Evolutionary conservation across 768 basidiomycete genomes (phyloP).

Genomic region (Nidularia sp.): DNA sequence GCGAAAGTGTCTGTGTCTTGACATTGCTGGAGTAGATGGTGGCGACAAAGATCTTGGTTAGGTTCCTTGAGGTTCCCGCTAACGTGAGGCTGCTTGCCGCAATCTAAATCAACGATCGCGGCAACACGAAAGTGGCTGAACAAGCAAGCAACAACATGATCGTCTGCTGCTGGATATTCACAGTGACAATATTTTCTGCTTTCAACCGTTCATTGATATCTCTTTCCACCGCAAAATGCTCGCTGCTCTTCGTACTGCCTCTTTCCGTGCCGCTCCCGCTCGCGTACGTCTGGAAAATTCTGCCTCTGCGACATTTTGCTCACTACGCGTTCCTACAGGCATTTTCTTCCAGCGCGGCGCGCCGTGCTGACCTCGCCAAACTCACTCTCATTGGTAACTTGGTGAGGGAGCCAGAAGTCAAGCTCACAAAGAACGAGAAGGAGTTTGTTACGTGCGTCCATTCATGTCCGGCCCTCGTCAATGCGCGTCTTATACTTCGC

Average conservation of each 20-base stretch:
- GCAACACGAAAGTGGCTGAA: constrained; percentile 1
- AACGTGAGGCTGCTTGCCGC: constrained; percentile 4
- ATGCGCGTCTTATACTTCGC: not conserved
- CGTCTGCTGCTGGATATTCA: not conserved
- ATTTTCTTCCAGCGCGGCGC: constrained; percentile 58
- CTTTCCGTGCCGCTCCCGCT: constrained; percentile 29
- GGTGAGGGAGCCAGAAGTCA: constrained; percentile 65
- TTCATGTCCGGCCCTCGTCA: not conserved
- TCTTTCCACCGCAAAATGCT: constrained; percentile 37
- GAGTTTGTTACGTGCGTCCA: constrained; percentile 70
- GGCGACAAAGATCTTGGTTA: no score
- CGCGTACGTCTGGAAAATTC: constrained; percentile 39
- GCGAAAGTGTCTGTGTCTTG: constrained; percentile 85
- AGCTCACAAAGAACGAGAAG: constrained; percentile 65
- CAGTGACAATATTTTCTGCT: not conserved
- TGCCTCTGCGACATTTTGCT: not conserved
- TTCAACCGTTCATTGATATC: not conserved
- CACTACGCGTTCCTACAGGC: constrained; percentile 30
- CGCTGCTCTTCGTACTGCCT: constrained; percentile 38
- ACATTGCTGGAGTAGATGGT: constrained; percentile 49
- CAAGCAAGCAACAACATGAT: constrained; percentile 11
- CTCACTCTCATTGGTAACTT: constrained; percentile 75
- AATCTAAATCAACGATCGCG: not conserved
- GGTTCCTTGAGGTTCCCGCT: no score
- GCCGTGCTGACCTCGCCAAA: constrained; percentile 64